These are phyloP conservation scores for Anacardium occidentale DNA, from an alignment of 345 rosid genomes.

Conservation along the genomic window DNA sequence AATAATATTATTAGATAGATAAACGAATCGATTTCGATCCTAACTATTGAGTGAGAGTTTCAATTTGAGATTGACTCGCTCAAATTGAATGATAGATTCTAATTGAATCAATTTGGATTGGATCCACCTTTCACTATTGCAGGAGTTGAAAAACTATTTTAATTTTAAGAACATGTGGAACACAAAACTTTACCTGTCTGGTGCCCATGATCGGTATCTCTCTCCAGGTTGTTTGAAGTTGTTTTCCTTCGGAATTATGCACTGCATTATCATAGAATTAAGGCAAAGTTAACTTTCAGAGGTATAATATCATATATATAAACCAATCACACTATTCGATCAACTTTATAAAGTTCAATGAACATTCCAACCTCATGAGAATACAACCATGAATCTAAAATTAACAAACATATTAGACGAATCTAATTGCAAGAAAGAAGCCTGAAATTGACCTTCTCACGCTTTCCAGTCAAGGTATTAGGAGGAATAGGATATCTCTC, in stretches of 20 bases:
- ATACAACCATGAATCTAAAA: background rate
- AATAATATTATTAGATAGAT: too few species aligned
- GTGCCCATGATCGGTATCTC: constrained; percentile 72
- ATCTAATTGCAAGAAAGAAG: background rate
- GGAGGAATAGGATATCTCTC: constrained; percentile 60
- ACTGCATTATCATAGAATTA: constrained; percentile 37
- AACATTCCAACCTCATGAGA: background rate
- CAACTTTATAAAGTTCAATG: background rate
- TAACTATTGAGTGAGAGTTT: too few species aligned
- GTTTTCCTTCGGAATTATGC: constrained; percentile 80
- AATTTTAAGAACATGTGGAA: background rate
- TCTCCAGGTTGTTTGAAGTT: constrained; percentile 97
- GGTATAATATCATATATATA: background rate
- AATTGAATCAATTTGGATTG: too few species aligned
- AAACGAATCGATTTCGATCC: too few species aligned
- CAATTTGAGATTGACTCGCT: too few species aligned
- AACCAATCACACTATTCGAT: background rate
- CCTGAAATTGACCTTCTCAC: constrained; percentile 64
- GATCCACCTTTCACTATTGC: too few species aligned
- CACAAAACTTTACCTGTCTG: constrained; percentile 61
- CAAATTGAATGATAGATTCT: too few species aligned
- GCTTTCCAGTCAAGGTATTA: constrained; percentile 56
- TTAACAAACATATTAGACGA: background rate
- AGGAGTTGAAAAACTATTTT: background rate
- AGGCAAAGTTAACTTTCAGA: background rate